Conservation (phyloP, 139 green algal species). For the Asterochloris sp. region DNA sequence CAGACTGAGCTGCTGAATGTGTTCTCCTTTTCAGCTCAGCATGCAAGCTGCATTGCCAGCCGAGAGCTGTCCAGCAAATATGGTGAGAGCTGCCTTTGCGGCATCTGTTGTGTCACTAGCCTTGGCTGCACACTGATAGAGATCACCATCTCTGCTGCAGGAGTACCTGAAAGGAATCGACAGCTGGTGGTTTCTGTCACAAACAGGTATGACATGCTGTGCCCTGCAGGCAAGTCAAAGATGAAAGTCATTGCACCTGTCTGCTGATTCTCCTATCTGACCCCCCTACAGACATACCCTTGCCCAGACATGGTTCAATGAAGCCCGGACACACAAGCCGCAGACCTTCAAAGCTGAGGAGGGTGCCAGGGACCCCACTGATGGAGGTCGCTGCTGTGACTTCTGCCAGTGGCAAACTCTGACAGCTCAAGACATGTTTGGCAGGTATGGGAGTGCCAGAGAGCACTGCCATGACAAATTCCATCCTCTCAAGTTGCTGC, state of each 20-base stretch:
- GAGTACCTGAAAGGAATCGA: constrained; percentile 45
- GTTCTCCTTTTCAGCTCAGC: constrained; percentile 17
- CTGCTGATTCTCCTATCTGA: no score
- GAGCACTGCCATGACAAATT: not conserved
- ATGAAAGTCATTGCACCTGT: no score
- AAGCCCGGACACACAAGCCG: constrained; percentile 60
- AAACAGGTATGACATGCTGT: constrained; percentile 29
- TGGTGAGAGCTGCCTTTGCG: not conserved
- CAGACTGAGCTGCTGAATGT: constrained; percentile 3
- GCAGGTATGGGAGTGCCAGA: constrained; percentile 26
- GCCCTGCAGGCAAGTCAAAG: no score
- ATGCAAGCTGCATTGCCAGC: constrained; percentile 21
- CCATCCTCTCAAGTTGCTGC: not conserved
- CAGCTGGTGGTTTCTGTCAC: constrained; percentile 64
- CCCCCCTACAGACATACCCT: not conserved
- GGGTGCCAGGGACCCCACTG: constrained; percentile 39
- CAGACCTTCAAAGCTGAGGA: constrained; percentile 50
- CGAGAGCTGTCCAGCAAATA: constrained; percentile 54
- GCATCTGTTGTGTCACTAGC: not conserved
- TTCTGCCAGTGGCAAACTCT: constrained; percentile 65
- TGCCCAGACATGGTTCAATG: constrained; percentile 66
- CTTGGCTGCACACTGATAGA: not conserved
- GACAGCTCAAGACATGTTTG: constrained; percentile 61
- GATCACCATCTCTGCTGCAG: constrained; percentile 11
- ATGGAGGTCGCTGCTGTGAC: constrained; percentile 50